Percentiles rank a stretch among this genome's conserved stretches.
phyloP scores from a whole-genome alignment of 2,329 filamentous ascomycete species.

The Colletotrichum echinochloae region DNA sequence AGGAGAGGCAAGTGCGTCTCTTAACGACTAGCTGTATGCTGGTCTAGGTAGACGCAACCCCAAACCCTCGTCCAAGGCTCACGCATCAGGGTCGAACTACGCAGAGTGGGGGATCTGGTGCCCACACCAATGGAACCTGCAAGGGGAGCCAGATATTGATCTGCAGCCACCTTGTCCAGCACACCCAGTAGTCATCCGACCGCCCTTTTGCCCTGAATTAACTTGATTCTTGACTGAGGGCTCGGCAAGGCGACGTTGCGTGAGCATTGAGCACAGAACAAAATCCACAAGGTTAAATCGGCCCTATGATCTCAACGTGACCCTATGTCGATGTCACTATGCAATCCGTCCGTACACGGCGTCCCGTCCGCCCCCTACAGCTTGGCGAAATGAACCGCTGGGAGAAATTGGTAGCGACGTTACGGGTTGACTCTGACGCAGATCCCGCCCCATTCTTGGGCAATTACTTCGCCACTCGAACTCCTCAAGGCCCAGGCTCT shows the following conservation, averaged over 20 bases:
- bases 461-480: neutral
- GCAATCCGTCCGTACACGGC: constrained; percentile 13
- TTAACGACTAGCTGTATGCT: no score
- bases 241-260: neutral
- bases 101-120: constrained; percentile 2
- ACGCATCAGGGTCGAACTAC: constrained; percentile 8
- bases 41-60: constrained; percentile 17
- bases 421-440: constrained; percentile 48
- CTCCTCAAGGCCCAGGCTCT: neutral
- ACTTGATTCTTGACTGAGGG: neutral
- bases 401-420: constrained; percentile 11
- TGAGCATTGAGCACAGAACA: no score
- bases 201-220: neutral
- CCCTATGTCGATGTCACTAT: constrained; percentile 19
- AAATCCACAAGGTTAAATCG: constrained; percentile 38
- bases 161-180: constrained; percentile 24
- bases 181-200: constrained; percentile 8
- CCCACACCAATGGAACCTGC: constrained; percentile 37
- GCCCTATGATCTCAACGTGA: constrained; percentile 24
- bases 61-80: neutral
- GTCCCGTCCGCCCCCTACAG: constrained; percentile 19
- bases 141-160: constrained; percentile 34
- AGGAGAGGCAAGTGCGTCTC: neutral
- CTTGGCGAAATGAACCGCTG: constrained; percentile 26
- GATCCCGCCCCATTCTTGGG: constrained; percentile 44